These are phyloP conservation scores for Euphorbia pulcherrima DNA, from an alignment of 345 rosid species.

Conservation along the genomic window DNA sequence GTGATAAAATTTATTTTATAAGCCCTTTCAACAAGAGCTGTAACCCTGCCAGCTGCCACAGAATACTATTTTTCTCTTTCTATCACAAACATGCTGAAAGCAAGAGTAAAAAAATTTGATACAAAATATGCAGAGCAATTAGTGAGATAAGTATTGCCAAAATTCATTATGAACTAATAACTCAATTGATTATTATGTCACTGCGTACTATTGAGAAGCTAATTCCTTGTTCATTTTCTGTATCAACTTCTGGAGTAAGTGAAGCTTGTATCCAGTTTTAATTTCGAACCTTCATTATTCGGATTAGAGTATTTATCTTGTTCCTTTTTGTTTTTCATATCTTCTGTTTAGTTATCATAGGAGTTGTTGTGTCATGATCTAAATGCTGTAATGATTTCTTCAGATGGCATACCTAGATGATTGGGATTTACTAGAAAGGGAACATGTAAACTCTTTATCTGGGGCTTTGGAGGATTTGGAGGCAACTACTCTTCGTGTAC, in stretches of 20 bases:
- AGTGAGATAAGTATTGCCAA: background rate
- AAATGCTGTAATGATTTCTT: slow-evolving; percentile 23
- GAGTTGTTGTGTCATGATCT: slow-evolving; percentile 15
- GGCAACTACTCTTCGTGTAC: slow-evolving; percentile 87
- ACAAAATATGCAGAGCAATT: background rate
- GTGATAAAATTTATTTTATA: background rate
- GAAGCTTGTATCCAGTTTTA: background rate
- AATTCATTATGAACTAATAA: background rate
- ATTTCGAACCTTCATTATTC: background rate
- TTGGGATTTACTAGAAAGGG: slow-evolving; percentile 82
- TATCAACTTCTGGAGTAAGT: background rate
- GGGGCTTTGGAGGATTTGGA: slow-evolving; percentile 83
- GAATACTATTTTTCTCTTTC: background rate
- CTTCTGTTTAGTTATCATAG: too few species aligned
- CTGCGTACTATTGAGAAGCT: background rate
- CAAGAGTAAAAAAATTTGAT: background rate
- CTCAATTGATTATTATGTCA: background rate
- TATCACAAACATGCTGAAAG: background rate
- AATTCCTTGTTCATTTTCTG: background rate
- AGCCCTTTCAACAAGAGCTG: background rate
- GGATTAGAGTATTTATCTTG: background rate
- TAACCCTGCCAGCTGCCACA: background rate
- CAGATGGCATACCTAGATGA: slow-evolving; percentile 77
- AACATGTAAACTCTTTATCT: slow-evolving; percentile 65
- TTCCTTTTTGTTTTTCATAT: background rate